Base-by-base conservation (phyloP, 2,329 filamentous ascomycete species). In the Colletotrichum gigasporum region DNA sequence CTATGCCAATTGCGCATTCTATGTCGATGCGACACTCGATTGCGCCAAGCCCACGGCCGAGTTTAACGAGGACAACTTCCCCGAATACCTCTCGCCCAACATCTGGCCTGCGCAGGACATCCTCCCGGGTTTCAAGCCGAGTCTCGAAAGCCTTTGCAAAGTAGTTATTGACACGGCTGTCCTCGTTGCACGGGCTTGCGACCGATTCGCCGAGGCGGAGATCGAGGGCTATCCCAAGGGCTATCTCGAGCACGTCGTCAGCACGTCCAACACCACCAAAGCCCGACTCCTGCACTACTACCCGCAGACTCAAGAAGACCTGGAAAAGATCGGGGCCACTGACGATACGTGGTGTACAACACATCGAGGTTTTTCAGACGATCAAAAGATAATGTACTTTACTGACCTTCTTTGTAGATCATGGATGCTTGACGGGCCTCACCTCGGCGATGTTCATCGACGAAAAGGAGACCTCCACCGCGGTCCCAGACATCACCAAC, bases 391-490 rank as follows among this genome's bases (percentile, higher is more conserved):
- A 14, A 14, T 8, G 20, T 2, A 24, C 18, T 10, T 44, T 11
- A 24, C 41, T 44, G 9, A 44, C 41, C 14, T 16, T 5, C 18
- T 9, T 11, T 26, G 4, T 20, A 44, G 41, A 98, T 76, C 94
- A 97, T 72, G 94, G 96, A 42, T 98, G 95, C 74, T 84, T 99
- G 30, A 99, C 96, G 0, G 95, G 94, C 12, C 84, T 99, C 32
- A 99, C 96, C 0, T 95, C 91, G 2, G 94, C 95, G 69, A 97
- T 98, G 94, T 98, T 97, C 76, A 85, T 98, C 67, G 93, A 98
- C 73, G 95, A 98, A 79, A 78, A 76, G 32, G 74, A 75, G 64
- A 70, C 80, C 67, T 67, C 71, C 63, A 71, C 79, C 37, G 69
- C 78, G 41, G 73, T 80, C 1, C 75, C 75, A 53, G 52, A 66